phyloP scores from a whole-genome alignment of 1,284 basidiomycete genomes.

The Trametes pubescens region DNA sequence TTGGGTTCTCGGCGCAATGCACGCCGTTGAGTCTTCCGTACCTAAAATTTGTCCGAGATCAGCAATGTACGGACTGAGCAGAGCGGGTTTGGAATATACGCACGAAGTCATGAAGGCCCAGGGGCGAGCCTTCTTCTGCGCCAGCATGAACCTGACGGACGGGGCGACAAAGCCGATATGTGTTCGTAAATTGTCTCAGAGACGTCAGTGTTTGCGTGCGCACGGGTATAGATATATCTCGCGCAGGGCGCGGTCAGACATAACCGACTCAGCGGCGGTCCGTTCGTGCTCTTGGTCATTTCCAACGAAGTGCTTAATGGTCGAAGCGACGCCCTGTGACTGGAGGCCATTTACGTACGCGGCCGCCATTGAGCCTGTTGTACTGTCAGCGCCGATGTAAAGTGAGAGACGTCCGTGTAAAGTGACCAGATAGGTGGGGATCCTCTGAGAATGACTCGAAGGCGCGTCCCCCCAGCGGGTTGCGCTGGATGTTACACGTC shows the following conservation, averaged over 20 bases:
- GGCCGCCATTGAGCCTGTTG: conserved; percentile 61
- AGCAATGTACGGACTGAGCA: conserved; percentile 9
- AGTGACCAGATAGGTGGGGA: conserved; percentile 64
- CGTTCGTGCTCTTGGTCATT: conserved; percentile 77
- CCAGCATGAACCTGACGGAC: conserved; percentile 64
- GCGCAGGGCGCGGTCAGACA: conserved; percentile 69
- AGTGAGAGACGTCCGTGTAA: no score
- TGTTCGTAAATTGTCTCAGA: neutral
- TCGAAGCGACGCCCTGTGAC: conserved; percentile 66
- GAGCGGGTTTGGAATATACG: conserved; percentile 23
- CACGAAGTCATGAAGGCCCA: conserved; percentile 73
- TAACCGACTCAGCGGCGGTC: conserved; percentile 66
- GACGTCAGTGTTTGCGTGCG: conserved; percentile 35
- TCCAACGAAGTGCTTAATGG: conserved; percentile 57
- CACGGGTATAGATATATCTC: conserved; percentile 79
- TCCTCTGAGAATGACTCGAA: conserved; percentile 56
- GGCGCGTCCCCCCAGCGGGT: conserved; percentile 7
- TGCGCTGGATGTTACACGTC: conserved; percentile 36
- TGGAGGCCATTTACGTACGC: conserved; percentile 75
- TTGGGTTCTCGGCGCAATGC: conserved; percentile 68
- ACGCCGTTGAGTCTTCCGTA: conserved; percentile 70
- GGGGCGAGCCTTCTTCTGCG: conserved; percentile 65
- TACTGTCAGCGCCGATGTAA: neutral
- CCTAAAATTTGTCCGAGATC: conserved; percentile 42
- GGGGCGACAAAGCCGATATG: neutral